Base-by-base conservation (phyloP, 2,329 filamentous ascomycete genomes). In the Rhexocercosporidium sp. region DNA sequence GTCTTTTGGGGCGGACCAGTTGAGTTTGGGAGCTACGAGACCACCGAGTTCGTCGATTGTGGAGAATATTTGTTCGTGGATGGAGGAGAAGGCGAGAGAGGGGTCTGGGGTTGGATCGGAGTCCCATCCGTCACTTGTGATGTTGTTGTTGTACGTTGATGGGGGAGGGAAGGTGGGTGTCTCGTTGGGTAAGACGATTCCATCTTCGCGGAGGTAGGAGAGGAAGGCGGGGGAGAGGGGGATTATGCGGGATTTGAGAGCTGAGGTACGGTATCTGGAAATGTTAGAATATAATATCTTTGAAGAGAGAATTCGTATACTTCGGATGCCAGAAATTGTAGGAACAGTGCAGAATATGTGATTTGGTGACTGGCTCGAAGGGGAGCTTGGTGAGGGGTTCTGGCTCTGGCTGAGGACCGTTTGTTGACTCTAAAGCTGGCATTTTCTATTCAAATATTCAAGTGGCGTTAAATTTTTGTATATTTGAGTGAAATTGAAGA, bases 1-100 rank as follows among this genome's bases (percentile, higher is more conserved):
- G 77, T 99, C 96, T 79, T 97, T 97, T 3, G 96, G 96, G 3
- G 94, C 90, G 6, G 94, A 97, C 96, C 96, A 99, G 82, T 98
- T 98, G 56, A 99, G 83, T 80, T 99, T 99, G 0, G 96, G 96
- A 1, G 92, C 90, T 9, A 97, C 94, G 68, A 90, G 88, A 67
- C 95, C 95, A 18, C 93, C 94, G 0, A 98, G 86, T 73, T 94
- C 91, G 14, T 84, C 80, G 69, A 99, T 97, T 49, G 87, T 92
- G 27, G 87, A 83, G 77, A 90, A 91, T 78, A 99, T 93, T 65
- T 86, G 80, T 53, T 88, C 83, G 79, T 99, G 96, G 1, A 94
- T 86, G 41, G 92, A 90, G 9, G 89, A 80, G 80, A 93, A 89
- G 44, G 69, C 27, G 2, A 70, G 66, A 8, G 73, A 74, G 9